Conservation (phyloP, 306 rosid genomes). For the Malus sylvestris region DNA sequence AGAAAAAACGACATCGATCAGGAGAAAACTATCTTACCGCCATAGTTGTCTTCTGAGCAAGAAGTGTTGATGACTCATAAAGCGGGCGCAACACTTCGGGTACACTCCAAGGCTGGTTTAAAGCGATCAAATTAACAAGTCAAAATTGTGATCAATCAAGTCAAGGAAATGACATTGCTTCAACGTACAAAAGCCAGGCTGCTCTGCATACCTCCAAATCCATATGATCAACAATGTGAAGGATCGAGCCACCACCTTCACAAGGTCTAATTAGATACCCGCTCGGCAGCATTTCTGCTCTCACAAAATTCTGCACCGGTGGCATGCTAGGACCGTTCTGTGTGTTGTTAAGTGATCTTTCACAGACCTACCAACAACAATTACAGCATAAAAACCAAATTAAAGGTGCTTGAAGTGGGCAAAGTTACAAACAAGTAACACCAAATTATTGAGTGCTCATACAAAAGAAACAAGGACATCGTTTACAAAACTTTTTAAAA, state of each 20-base stretch:
- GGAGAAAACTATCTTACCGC: constrained; percentile 46
- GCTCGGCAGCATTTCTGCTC: constrained; percentile 90
- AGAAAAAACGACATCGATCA: neutral
- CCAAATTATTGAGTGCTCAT: neutral
- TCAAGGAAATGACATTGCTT: neutral
- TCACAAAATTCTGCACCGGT: constrained; percentile 76
- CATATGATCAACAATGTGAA: constrained; percentile 92
- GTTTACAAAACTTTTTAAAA: neutral
- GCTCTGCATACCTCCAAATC: constrained; percentile 62
- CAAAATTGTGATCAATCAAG: constrained; percentile 13
- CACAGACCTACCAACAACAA: constrained; percentile 60
- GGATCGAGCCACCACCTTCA: constrained; percentile 95
- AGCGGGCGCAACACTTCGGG: constrained; percentile 97
- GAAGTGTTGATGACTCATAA: constrained; percentile 79
- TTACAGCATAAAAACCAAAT: constrained; percentile 6
- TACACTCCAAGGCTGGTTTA: constrained; percentile 87
- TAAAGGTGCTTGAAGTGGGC: neutral
- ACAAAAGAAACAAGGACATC: neutral
- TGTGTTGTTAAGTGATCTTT: constrained; percentile 96
- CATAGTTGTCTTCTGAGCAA: constrained; percentile 89
- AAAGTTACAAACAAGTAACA: neutral
- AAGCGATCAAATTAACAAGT: constrained; percentile 15
- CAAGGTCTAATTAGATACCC: constrained; percentile 94
- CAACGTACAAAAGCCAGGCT: neutral
- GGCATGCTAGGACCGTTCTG: constrained; percentile 97